Evolutionary conservation across 306 rosid species (phyloP), one percentile per base, ranked within the genome.

Genomic region (Lagenaria siceraria): DNA sequence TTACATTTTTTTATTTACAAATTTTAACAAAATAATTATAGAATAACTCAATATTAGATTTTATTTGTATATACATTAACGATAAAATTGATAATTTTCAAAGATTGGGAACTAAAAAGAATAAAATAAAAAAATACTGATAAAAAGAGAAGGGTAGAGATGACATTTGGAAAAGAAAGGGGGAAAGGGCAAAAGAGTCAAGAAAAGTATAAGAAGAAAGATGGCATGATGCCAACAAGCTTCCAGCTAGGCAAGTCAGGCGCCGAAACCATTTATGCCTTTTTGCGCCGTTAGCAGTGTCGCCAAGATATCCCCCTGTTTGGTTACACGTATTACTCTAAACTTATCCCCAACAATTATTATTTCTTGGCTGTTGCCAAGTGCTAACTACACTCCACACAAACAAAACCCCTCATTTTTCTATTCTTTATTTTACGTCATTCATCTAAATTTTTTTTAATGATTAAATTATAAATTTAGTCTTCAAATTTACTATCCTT

Each of bases 131-230:
- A n/a, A n/a, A n/a, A n/a, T n/a, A n/a, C n/a, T n/a, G n/a, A n/a
- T n/a, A n/a, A 18, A 17, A 13, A 6, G 3, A 2, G 0, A 68
- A 42, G 66, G 69, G 58, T 56, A 70, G 54, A 79, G 10, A 27
- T 17, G 79, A 42, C 33, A 76, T 38, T 53, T 49, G 19, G 8
- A 5, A 27, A 8, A 52, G 77, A 48, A 9, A 78, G 22, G 61
- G 22, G 61, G 4, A 46, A 56, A 56, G 85, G 86, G 62, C 62
- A 83, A 80, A 83, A 80, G 2, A 54, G 81, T 80, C 61, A 61
- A 25, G 15, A 55, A 77, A 62, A 69, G 54, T 72, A 83, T 72
- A 61, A 77, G 81, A n/a, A n/a, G 81, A 78, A 31, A 81, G 24
- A 77, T 29, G 33, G 33, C 33, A 29, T 29, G 33, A 29, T 76